These are phyloP conservation scores for Barbatosphaeria neglecta DNA, from an alignment of 495 filamentous ascomycete species.

Conservation along the genomic window DNA sequence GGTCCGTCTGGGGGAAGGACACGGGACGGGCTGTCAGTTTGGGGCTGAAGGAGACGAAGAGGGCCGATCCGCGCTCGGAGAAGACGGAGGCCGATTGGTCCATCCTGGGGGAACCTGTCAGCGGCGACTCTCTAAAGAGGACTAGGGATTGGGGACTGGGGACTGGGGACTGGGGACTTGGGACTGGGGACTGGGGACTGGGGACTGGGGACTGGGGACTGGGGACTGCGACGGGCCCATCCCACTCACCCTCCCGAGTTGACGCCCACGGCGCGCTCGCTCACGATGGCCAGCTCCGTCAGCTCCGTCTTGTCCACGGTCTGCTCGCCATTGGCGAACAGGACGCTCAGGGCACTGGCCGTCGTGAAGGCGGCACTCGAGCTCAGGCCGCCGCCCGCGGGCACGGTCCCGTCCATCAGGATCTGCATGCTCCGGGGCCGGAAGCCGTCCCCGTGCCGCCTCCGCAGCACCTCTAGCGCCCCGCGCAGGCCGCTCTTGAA, in stretches of 20 bases:
- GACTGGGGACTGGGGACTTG: no score
- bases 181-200: no score
- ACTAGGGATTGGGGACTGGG: no score
- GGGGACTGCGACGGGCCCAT: no score
- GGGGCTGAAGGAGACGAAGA: constrained; percentile 85
- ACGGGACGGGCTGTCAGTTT: constrained; percentile 64
- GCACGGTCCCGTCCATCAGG: constrained; percentile 82
- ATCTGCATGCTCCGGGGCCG: constrained; percentile 73
- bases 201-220: no score
- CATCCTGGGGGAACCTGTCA: constrained; percentile 46
- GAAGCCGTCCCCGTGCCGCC: constrained; percentile 48
- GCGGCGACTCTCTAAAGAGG: background rate
- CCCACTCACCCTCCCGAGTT: constrained; percentile 77
- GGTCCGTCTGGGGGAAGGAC: constrained; percentile 68
- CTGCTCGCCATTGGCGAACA: constrained; percentile 73
- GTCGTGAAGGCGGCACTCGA: constrained; percentile 93
- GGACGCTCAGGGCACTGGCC: constrained; percentile 75
- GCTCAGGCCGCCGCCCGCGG: constrained; percentile 80
- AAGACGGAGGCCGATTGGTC: constrained; percentile 98
- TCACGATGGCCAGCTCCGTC: constrained; percentile 83
- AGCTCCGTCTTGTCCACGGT: constrained; percentile 79
- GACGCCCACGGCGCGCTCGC: constrained; percentile 87
- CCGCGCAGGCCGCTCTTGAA: constrained; percentile 86
- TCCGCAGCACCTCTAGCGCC: constrained; percentile 64
- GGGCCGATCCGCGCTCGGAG: constrained; percentile 67